Evolutionary conservation across 2,329 filamentous ascomycete genomes (phyloP), one percentile per base, ranked within the genome.

Genomic region (Salinomyces thailandicus): DNA sequence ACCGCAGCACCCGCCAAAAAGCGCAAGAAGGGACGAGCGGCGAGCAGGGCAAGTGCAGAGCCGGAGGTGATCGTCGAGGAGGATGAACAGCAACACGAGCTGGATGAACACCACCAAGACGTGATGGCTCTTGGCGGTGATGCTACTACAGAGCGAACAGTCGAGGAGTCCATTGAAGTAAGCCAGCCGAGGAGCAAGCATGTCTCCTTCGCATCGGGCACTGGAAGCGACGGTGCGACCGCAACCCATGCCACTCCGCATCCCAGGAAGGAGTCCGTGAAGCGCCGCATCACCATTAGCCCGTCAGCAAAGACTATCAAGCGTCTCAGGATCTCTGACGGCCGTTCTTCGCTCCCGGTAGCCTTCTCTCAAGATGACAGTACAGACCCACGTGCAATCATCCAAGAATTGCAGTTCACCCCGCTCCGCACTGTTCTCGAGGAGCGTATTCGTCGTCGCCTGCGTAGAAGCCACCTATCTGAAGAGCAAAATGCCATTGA

Each of bases 391-490:
- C 35, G 42, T 7, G 42, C 41, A 5, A 41, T 44, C 13, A 45
- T 52, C 2, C 46, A 52, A 18, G 49, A 56, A 37, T 41, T 52
- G 37, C 43, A 52, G 12, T 56, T 56, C 37, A 44, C 47, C 2
- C 53, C 57, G 9, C 42, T 59, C 9, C 48, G 45, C 13, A 42
- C 51, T 18, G 50, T 58, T n/a, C 32, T 60, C 15, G 40, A 52
- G n/a, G 47, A 52, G 35, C 48, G 53, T n/a, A 49, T 55, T 20
- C 44, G 47, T 24, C 61, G 59, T 29, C 59, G 62, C 26, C 57
- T 64, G 13, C 58, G 59, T 34, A 61, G 58, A 18, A 62, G 50
- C 48, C 59, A 60, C 34, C 52, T 61, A 5, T 61, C 60, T 46
- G 59, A 46, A 18, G 44, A 62, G 46, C 55, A 63, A 33, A 62